Percentiles rank a stretch among this genome's conserved stretches.
phyloP scores from a whole-genome alignment of 1,284 basidiomycete genomes.

The Grifola frondosa region DNA sequence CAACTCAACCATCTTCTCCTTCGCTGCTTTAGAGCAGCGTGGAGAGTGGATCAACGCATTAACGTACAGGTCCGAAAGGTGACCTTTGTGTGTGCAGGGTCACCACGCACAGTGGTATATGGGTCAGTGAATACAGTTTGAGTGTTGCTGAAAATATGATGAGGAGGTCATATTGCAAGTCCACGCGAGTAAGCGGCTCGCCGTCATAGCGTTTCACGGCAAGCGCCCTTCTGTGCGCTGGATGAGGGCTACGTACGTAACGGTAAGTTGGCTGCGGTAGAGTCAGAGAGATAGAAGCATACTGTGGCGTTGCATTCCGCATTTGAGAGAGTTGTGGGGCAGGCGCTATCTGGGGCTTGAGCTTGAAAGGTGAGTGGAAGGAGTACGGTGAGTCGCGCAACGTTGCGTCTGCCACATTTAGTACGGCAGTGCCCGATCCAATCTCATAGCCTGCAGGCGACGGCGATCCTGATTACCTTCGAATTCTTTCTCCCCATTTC shows the following conservation, averaged over 20 bases:
- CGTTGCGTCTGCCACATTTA: slow-evolving; percentile 32
- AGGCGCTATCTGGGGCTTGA: too few species aligned
- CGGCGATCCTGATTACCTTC: slow-evolving; percentile 23
- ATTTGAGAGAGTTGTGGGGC: too few species aligned
- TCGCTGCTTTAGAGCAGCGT: slow-evolving; percentile 84
- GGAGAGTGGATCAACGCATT: slow-evolving; percentile 75
- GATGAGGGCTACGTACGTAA: slow-evolving; percentile 43
- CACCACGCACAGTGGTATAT: slow-evolving; percentile 36
- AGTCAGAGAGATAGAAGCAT: background rate
- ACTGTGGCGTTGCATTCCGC: slow-evolving; percentile 7
- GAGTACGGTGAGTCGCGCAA: slow-evolving; percentile 16
- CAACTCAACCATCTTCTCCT: slow-evolving; percentile 81
- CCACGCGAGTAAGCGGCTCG: slow-evolving; percentile 74
- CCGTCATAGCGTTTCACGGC: slow-evolving; percentile 79
- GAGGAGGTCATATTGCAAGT: slow-evolving; percentile 86
- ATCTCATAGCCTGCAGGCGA: slow-evolving; percentile 34
- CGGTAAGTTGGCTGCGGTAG: too few species aligned
- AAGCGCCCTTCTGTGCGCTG: slow-evolving; percentile 69
- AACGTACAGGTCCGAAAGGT: slow-evolving; percentile 86
- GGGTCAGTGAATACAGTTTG: slow-evolving; percentile 73
- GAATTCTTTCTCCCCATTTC: too few species aligned
- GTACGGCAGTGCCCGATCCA: slow-evolving; percentile 28
- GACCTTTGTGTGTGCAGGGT: slow-evolving; percentile 52
- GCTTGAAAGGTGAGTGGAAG: slow-evolving; percentile 6
- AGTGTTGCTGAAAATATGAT: slow-evolving; percentile 73